Evolutionary conservation across 768 basidiomycete species (phyloP), one percentile per base, ranked within the genome.

Genomic region (Lyophyllum atratum): DNA sequence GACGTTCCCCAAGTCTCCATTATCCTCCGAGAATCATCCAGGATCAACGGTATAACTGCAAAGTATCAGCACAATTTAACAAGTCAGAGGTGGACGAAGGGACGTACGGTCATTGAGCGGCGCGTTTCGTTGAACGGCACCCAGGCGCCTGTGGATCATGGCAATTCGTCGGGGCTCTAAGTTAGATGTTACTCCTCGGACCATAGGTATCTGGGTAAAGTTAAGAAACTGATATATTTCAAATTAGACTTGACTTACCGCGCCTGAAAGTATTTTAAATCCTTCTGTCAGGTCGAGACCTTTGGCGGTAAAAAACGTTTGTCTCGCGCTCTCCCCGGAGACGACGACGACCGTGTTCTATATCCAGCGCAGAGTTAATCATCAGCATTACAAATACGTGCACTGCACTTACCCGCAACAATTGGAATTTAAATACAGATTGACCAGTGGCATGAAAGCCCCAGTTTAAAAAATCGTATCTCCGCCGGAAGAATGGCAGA

Each of bases 281-380:
- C 89, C 90, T 74, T 90, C 88, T 40, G 85, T 86, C 49, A 92
- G 80, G 70, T 91, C 88, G 59, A 92, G 82, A 21, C 81, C 81
- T 70, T 83, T 85, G 54, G 86, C 83, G 2, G 80, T 79, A 64
- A 91, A 89, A 72, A 91, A 91, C 3, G 84, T 78, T 54, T 82
- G 80, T 54, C 90, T 77, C 15, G 84, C 90, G 31, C 76, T 78
- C 66, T 90, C 87, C 51, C 90, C 90, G 39, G 90, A 91, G 39
- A 92, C 81, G 31, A 87, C 89, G 51, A 92, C 78, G 62, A 92
- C 88, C 3, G 80, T 85, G 60, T 87, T 85, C 89, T 92, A 65
- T 61, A 28, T 29, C 9, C 19, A 48, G 47, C 24, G 26, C n/a
- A 48, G 7, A 12, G 31, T 24, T 3, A 24, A 46, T 44, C 52